Evolutionary conservation across 2,329 filamentous ascomycete species (phyloP), one percentile per base, ranked within the genome.

Genomic region (Teratosphaeriaceae sp.): DNA sequence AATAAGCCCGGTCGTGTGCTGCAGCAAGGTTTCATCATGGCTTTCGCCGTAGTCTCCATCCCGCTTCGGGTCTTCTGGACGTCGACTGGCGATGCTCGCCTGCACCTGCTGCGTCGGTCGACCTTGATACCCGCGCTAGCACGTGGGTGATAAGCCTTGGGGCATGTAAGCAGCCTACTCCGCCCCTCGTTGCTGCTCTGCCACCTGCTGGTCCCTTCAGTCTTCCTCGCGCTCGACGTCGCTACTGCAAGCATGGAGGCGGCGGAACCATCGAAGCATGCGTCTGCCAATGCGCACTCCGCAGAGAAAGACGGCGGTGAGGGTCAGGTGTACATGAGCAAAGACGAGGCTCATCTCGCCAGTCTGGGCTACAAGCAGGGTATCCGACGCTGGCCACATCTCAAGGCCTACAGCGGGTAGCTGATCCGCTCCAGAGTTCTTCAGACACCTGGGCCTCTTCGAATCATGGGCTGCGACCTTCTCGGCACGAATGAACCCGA

Each of bases 351-450:
- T 8, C 46, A 46, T 16, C 35, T 48, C 15, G 46, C 46, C 7
- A 39, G 18, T 20, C 34, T 48, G 12, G 46, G 46, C n/a, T 48
- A 48, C 43, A 48, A 48, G 40, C 46, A 48, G 30, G 43, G 27
- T 42, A 23, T 12, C 11, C 5, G 21, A 5, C 13, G 8, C 19
- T 18, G 31, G 9, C 5, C 5, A 18, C 15, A 20, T 19, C 18
- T 3, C 31, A 34, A 15, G n/a, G 4, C n/a, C n/a, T n/a, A n/a
- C n/a, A n/a, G n/a, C n/a, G n/a, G 7, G 7, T 11, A 7, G 22
- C 40, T 42, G 16, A 36, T 9, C 5, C 6, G 12, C 2, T 5
- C n/a, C 18, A 36, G 41, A 43, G 34, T 43, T 43, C 26, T 38
- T 3, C 23, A 21, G 41, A 18, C 41, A 43, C 24, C 34, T 43